Evolutionary conservation across 1,139 yeast species (phyloP).

Genomic region (Kodamaea fungicola): DNA sequence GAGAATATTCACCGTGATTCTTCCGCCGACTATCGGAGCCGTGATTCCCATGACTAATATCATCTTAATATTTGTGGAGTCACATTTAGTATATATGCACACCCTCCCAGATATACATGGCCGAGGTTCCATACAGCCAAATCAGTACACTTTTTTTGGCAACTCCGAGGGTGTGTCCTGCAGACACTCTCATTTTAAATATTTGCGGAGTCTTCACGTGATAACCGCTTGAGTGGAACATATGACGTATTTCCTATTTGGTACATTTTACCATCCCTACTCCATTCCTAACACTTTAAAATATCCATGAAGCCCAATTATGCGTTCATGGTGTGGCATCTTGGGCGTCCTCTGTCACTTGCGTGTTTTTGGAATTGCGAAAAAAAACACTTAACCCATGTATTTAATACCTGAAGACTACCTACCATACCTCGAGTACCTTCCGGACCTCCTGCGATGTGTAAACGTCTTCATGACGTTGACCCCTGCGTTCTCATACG

Average conservation of each 20-base stretch:
- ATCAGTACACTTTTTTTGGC: background rate
- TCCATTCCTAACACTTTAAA: too few relatives aligned
- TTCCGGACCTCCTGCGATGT: constrained; percentile 43
- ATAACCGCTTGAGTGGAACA: background rate
- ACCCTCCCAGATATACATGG: background rate
- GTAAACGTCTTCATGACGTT: constrained; percentile 54
- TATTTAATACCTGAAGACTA: constrained; percentile 21
- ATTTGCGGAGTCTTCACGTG: background rate
- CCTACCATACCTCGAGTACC: constrained; percentile 31
- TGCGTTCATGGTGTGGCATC: too few relatives aligned
- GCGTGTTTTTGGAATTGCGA: too few relatives aligned
- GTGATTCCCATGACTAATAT: background rate
- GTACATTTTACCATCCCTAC: too few relatives aligned
- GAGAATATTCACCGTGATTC: background rate
- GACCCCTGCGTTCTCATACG: constrained; percentile 82
- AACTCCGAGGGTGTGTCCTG: background rate
- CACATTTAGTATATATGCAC: background rate
- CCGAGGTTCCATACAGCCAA: background rate
- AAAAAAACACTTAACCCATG: constrained; percentile 1
- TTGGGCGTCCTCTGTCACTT: too few relatives aligned
- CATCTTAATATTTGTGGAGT: background rate
- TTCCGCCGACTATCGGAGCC: background rate
- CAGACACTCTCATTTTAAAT: background rate
- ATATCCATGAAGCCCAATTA: too few relatives aligned
- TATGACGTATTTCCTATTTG: background rate